Evolutionary conservation across 2,329 filamentous ascomycete species (phyloP), one percentile per base, ranked within the genome.

Genomic region (Pleoardoris graminearum): DNA sequence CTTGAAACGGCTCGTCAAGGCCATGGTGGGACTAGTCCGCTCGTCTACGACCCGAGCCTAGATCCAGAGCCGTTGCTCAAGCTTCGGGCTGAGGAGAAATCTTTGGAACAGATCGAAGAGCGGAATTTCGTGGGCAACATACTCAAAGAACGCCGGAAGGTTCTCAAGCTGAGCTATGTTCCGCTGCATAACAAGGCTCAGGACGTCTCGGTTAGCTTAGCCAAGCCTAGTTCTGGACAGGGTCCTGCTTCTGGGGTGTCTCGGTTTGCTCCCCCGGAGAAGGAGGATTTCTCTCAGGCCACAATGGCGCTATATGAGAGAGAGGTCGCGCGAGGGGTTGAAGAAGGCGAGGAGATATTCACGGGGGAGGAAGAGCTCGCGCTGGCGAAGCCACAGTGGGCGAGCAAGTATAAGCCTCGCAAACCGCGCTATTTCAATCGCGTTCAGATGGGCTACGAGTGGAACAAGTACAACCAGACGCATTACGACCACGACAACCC

Each of bases 401-500:
- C 88, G 5, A 85, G 86, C 69, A 91, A 93, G 74, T 89, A 96
- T 73, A 85, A 88, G 33, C 91, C 93, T 7, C 85, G 94, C 58
- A 99, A 97, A 75, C 94, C 94, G 11, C 85, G 89, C 54, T 97
- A 97, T 76, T 99, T 99, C 82, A 97, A 97, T 71, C 88, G 94
- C 35, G 92, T 97, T 41, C 92, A 96, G 74, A 97, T 97, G 90
- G 94, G 94, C 48, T 99, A 97, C 74, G 94, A 99, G 74, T 99
- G 94, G 94, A 99, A 99, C 80, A 99, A 99, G 76, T 99, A 99
- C 82, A 99, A 99, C 69, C 94, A 99, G 76, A 99, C 94, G 11
- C 94, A 99, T 76, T 99, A 99, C 77, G 94, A 97, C 73, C 91
- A 97, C 73, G 93, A 97, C 70, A 97, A 97, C 67, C 94, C 94